Percentiles rank a stretch among this genome's conserved stretches.
Evolutionary conservation across 495 filamentous ascomycete species (phyloP).

Genomic region (Aspergillus nanangensis): DNA sequence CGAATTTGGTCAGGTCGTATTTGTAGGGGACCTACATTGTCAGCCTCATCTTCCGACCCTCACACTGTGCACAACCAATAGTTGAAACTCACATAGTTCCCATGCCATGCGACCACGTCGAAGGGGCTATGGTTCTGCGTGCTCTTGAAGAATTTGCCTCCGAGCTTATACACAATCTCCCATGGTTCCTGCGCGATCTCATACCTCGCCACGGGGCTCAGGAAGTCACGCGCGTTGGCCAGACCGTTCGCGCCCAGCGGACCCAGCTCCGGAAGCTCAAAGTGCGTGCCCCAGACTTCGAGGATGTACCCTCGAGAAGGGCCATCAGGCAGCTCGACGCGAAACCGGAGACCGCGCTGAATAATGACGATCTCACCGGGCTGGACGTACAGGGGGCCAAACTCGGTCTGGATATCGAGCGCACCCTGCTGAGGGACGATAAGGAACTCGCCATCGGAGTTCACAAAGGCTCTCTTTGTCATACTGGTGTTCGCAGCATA

Average conservation of each 20-base stretch:
- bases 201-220: slow-evolving; percentile 38
- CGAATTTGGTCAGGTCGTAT: slow-evolving; percentile 50
- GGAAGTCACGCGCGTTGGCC: slow-evolving; percentile 47
- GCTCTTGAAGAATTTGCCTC: slow-evolving; percentile 45
- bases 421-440: slow-evolving; percentile 45
- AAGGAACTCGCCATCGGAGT: slow-evolving; percentile 47
- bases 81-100: slow-evolving; percentile 39
- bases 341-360: slow-evolving; percentile 44
- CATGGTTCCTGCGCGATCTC: slow-evolving; percentile 36
- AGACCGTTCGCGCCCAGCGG: slow-evolving; percentile 48
- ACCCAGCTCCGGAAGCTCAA: slow-evolving; percentile 47
- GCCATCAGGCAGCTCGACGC: slow-evolving; percentile 40
- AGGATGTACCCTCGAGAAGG: slow-evolving; percentile 46
- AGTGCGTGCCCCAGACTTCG: slow-evolving; percentile 45
- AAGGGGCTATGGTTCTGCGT: slow-evolving; percentile 48
- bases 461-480: slow-evolving; percentile 42
- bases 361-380: slow-evolving; percentile 46
- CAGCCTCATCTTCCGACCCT: slow-evolving; percentile 1
- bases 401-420: slow-evolving; percentile 48
- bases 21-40: slow-evolving; percentile 36
- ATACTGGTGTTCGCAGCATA: slow-evolving; percentile 43
- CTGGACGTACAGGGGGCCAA: slow-evolving; percentile 42
- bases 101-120: slow-evolving; percentile 51
- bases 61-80: neutral
- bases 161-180: slow-evolving; percentile 48